Evolutionary conservation across 371 early-diverging fungal genomes (phyloP).

Genomic region (Saksenaea vasiformis): DNA sequence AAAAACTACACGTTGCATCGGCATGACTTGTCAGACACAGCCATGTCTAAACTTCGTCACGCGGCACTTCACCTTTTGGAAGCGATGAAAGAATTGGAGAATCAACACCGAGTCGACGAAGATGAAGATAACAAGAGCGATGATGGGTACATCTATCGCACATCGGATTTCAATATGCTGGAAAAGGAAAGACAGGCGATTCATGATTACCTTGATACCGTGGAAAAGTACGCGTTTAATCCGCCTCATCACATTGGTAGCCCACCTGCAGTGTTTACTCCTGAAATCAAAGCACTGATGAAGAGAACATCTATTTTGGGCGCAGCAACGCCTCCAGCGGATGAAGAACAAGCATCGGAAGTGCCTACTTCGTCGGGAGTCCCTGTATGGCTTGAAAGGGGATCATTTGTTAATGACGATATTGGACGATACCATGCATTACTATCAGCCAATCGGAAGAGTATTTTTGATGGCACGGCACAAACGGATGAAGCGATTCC

Average conservation of each 20-base stretch:
- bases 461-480: slow-evolving; percentile 15
- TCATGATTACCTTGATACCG: slow-evolving; percentile 28
- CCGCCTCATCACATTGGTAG: slow-evolving; percentile 49
- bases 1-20: slow-evolving; percentile 46
- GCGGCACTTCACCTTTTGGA: slow-evolving; percentile 35
- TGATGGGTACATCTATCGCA: slow-evolving; percentile 28
- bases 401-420: slow-evolving; percentile 32
- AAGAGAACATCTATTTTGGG: slow-evolving; percentile 22
- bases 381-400: slow-evolving; percentile 42
- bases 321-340: slow-evolving; percentile 9
- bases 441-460: slow-evolving; percentile 34
- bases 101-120: slow-evolving; percentile 29
- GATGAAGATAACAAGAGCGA: slow-evolving; percentile 19
- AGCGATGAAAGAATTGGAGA: slow-evolving; percentile 40
- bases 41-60: slow-evolving; percentile 32
- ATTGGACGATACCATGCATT: slow-evolving; percentile 48
- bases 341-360: neutral
- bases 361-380: slow-evolving; percentile 7
- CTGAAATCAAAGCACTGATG: slow-evolving; percentile 42
- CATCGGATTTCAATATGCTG: slow-evolving; percentile 36
- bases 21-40: slow-evolving; percentile 36
- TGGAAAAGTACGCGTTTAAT: slow-evolving; percentile 42
- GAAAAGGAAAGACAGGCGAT: slow-evolving; percentile 37
- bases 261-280: slow-evolving; percentile 38
- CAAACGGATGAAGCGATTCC: slow-evolving; percentile 23